Evolutionary conservation across 1,284 basidiomycete species (phyloP), one percentile per base, ranked within the genome.

Genomic region (Malassezia psittaci): DNA sequence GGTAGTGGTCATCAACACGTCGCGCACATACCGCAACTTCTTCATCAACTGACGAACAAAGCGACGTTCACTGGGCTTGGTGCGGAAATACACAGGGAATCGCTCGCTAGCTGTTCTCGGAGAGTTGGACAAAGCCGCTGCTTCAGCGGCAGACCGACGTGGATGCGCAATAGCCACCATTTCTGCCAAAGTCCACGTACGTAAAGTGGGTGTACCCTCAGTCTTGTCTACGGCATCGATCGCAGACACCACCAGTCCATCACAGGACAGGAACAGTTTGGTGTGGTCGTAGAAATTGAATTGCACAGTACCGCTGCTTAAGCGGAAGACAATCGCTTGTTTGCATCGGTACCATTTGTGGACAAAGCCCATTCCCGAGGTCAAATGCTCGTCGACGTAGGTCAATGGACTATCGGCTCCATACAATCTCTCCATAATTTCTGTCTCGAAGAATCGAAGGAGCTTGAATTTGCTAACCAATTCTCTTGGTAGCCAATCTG

Each of bases 211-310:
- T 68, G 86, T 82, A 77, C 88, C 89, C 79, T 90, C 88, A 2
- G 67, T 69, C 41, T 52, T 58, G 19, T 67, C 66, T 12, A 64
- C 38, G 8, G 66, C 52, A 45, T 69, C 71, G 68, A 96, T 91
- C 74, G 90, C 83, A 3, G 88, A 87, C 44, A 96, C 79, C 13
- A 86, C 78, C 19, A 85, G 79, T 1, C 87, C 91, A 34, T 85
- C 79, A 2, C 83, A 81, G 7, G 88, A 89, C 51, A 96, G 79
- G 59, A 98, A 85, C 54, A 96, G 78, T 76, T 98, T 98, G 38
- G 87, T 87, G 78, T 98, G 93, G 77, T 98, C 93, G 77, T 88
- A 89, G 76, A 96, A 96, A 79, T 96, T 98, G 81, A 96, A 93
- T 88, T 94, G 91, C 6, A 96, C 77, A 43, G 88, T 83, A 65